phyloP scores from a whole-genome alignment of 2,329 filamentous ascomycete genomes.

The Colletotrichum lini region DNA sequence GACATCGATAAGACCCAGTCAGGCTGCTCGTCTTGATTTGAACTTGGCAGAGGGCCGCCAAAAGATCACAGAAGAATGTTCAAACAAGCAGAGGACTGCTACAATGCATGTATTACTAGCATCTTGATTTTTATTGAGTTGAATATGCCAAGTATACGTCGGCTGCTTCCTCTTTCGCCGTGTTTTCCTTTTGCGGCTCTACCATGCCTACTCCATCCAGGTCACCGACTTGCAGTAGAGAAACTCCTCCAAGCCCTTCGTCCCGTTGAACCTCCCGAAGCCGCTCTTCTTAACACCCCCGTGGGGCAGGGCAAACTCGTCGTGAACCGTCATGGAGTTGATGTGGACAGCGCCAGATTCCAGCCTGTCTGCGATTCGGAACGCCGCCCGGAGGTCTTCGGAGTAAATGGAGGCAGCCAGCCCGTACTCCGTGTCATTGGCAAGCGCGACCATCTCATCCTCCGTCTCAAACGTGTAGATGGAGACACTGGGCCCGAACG shows the following conservation, averaged over 20 bases:
- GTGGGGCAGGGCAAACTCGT: constrained; percentile 74
- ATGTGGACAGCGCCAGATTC: constrained; percentile 79
- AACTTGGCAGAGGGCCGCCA: no score
- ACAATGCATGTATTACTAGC: no score
- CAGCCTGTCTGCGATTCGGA: constrained; percentile 73
- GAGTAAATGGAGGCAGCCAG: constrained; percentile 81
- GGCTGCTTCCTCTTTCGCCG: no score
- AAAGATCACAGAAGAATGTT: no score
- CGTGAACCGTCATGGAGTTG: constrained; percentile 76
- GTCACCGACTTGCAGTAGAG: constrained; percentile 10
- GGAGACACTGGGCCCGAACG: constrained; percentile 82
- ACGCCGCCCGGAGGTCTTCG: constrained; percentile 70
- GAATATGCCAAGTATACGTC: no score
- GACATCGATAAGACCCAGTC: no score
- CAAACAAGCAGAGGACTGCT: no score
- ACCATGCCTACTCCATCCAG: background rate
- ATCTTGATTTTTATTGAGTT: no score
- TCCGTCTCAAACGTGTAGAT: constrained; percentile 76
- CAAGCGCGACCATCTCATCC: constrained; percentile 79
- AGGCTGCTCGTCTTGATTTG: no score
- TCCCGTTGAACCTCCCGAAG: constrained; percentile 72
- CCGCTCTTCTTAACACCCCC: constrained; percentile 77
- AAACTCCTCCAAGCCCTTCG: constrained; percentile 69
- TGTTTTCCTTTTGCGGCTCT: no score
- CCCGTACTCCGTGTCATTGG: constrained; percentile 88